Percentiles rank a stretch among this genome's conserved stretches.
phyloP scores from a whole-genome alignment of 257 asterid species.

The Solanum pennellii region DNA sequence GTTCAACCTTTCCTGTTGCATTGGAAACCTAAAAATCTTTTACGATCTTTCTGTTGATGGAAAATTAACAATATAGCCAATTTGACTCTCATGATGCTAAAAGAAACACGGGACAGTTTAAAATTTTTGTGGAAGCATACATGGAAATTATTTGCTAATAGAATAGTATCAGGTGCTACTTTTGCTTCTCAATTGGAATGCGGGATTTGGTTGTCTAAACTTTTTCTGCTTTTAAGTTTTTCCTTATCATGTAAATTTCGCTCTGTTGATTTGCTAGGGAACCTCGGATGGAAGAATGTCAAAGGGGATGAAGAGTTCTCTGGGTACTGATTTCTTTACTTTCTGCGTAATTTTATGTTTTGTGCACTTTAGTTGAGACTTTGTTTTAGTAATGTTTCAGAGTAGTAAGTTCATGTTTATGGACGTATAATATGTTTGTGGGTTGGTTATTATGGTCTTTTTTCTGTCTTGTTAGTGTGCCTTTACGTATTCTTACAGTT shows the following conservation, averaged over 20 bases:
- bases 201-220: background rate
- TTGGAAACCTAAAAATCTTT: background rate
- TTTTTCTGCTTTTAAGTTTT: background rate
- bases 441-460: background rate
- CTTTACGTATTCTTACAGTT: background rate
- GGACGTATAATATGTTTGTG: background rate
- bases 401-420: background rate
- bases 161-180: background rate
- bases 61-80: background rate
- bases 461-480: background rate
- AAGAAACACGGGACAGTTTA: background rate
- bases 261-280: conserved; percentile 24
- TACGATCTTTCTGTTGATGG: background rate
- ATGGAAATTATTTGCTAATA: background rate
- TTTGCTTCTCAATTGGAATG: background rate
- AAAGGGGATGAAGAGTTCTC: conserved; percentile 15
- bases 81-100: background rate
- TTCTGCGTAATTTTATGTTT: background rate
- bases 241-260: background rate
- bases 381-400: background rate
- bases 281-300: conserved; percentile 18
- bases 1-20: background rate
- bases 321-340: background rate
- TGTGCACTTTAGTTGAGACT: background rate
- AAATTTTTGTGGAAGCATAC: background rate